Conservation (phyloP, 257 asterid species). For the Parsonsia alboflavescens region DNA sequence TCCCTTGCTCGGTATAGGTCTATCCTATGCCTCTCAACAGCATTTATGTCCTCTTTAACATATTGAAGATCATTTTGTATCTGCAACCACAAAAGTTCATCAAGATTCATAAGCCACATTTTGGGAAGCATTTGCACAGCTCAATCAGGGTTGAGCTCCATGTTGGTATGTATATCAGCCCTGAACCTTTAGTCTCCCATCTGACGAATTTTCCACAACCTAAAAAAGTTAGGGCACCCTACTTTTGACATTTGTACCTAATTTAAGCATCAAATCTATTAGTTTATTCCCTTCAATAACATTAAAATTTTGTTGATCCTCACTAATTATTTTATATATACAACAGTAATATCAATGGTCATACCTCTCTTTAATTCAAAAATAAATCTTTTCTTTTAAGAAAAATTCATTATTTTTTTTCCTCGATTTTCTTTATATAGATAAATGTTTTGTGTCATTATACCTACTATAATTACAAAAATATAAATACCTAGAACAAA, state of each 20-base stretch:
- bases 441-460: too few species aligned
- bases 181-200: too few species aligned
- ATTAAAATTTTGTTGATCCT: too few species aligned
- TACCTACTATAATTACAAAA: background rate
- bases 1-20: conserved; percentile 65
- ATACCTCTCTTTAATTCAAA: background rate
- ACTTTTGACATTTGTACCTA: background rate
- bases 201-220: background rate
- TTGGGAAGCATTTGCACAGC: background rate
- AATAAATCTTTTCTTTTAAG: too few species aligned
- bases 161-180: background rate
- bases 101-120: background rate
- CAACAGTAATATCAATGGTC: background rate
- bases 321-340: background rate
- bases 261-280: too few species aligned
- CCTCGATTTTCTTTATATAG: background rate
- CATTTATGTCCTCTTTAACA: conserved; percentile 58
- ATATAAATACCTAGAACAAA: too few species aligned
- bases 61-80: conserved; percentile 58
- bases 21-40: conserved; percentile 66
- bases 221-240: background rate
- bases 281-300: background rate
- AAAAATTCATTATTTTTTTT: too few species aligned
- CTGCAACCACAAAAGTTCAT: conserved; percentile 28
- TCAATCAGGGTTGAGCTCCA: background rate